Conservation (phyloP, 352 stramenopile genomes). For the Elongisporangium anandrum region DNA sequence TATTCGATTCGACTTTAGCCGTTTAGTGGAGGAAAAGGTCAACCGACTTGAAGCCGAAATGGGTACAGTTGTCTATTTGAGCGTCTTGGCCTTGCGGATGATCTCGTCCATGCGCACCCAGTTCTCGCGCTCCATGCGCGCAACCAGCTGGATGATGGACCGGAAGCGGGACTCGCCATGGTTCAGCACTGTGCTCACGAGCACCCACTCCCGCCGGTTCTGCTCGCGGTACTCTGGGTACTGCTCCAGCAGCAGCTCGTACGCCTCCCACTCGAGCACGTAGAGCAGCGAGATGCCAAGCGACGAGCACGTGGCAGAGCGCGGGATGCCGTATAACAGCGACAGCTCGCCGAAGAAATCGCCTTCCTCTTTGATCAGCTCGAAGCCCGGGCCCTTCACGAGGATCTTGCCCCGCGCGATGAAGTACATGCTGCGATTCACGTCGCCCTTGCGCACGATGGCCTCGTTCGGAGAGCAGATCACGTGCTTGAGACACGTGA, state of each 20-base stretch:
- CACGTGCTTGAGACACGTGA: constrained; percentile 61
- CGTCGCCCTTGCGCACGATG: constrained; percentile 63
- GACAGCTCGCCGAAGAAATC: constrained; percentile 78
- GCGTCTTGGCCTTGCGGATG: constrained; percentile 65
- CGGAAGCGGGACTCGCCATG: constrained; percentile 61
- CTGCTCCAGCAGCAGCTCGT: constrained; percentile 59
- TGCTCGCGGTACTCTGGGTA: constrained; percentile 70
- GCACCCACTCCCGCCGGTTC: constrained; percentile 72
- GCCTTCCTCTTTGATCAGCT: constrained; percentile 68
- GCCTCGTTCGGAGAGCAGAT: constrained; percentile 57
- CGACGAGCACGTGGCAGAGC: constrained; percentile 64
- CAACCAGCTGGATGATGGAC: constrained; percentile 61
- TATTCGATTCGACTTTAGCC: no score
- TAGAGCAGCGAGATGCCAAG: constrained; percentile 70
- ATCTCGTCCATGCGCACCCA: constrained; percentile 64
- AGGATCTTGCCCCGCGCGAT: constrained; percentile 59
- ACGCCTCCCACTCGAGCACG: constrained; percentile 72
- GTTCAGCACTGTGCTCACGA: constrained; percentile 61
- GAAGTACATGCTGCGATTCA: constrained; percentile 75
- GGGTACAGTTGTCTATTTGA: constrained; percentile 22
- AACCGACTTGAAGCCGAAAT: background rate
- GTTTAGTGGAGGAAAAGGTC: no score
- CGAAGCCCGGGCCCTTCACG: constrained; percentile 53
- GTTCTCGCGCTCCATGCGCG: constrained; percentile 54
- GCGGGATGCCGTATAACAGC: constrained; percentile 69